Conservation (phyloP, 176 grass and related monocot genomes). For the Aegilops speltoides region DNA sequence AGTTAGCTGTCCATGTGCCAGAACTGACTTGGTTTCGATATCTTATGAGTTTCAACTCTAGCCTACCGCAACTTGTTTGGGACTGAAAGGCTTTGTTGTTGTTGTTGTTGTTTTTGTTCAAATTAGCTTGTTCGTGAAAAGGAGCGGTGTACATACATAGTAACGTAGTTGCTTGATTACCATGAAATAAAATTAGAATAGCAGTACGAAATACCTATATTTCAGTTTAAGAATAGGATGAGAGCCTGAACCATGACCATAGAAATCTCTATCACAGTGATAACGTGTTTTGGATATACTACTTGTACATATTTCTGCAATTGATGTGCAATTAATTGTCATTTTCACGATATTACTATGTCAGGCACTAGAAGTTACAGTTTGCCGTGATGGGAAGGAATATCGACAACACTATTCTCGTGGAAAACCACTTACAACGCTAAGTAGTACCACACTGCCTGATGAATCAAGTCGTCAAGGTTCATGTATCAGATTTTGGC, state of each 20-base stretch:
- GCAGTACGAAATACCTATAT: not conserved
- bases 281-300: constrained; percentile 16
- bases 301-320: constrained; percentile 5
- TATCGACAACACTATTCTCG: constrained; percentile 75
- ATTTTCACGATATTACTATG: constrained; percentile 30
- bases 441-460: constrained; percentile 52
- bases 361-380: constrained; percentile 82
- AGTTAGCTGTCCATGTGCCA: too few relatives aligned
- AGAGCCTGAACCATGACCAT: not conserved
- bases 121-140: constrained; percentile 9
- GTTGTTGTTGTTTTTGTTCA: not conserved
- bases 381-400: constrained; percentile 92
- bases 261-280: not conserved
- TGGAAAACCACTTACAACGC: constrained; percentile 65
- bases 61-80: too few relatives aligned
- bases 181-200: not conserved
- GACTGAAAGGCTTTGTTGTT: too few relatives aligned
- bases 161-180: not conserved
- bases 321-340: not conserved
- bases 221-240: not conserved
- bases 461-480: constrained; percentile 56
- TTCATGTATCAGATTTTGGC: constrained; percentile 87
- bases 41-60: too few relatives aligned
- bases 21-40: too few relatives aligned
- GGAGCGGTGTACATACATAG: not conserved